phyloP scores from a whole-genome alignment of 257 asterid species.

The Fraxinus americana region DNA sequence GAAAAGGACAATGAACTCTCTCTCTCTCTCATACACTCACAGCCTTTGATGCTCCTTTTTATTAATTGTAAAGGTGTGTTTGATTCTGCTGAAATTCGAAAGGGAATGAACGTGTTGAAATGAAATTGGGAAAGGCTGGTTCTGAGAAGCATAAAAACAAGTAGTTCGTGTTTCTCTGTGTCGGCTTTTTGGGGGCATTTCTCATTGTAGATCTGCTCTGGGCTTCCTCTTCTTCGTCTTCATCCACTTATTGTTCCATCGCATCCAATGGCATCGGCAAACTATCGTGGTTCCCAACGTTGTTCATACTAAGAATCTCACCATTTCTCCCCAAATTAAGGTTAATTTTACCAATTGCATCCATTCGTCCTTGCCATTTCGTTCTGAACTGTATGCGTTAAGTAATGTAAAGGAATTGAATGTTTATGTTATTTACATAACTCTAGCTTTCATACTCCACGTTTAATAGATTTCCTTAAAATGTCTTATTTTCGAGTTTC shows the following conservation, averaged over 20 bases:
- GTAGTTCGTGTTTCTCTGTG: constrained; percentile 50
- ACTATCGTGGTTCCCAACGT: constrained; percentile 32
- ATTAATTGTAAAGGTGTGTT: no score
- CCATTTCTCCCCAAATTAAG: constrained; percentile 27
- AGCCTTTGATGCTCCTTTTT: not conserved
- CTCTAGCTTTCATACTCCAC: not conserved
- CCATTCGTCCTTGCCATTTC: not conserved
- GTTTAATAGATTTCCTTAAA: no score
- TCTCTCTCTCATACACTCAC: no score
- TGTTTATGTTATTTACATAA: constrained; percentile 12
- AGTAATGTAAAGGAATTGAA: not conserved
- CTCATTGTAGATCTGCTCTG: constrained; percentile 76
- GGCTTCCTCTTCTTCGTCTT: constrained; percentile 57
- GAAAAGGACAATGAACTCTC: no score
- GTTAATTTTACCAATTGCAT: constrained; percentile 2
- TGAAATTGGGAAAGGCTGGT: constrained; percentile 39
- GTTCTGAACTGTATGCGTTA: not conserved
- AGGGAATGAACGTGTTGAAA: not conserved
- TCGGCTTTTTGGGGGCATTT: constrained; percentile 59
- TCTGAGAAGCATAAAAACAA: constrained; percentile 39
- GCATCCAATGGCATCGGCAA: constrained; percentile 32
- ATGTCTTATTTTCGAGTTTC: not conserved
- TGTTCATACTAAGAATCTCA: constrained; percentile 1
- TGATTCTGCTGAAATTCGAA: no score
- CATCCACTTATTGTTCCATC: constrained; percentile 14